Evolutionary conservation across 345 rosid genomes (phyloP).

Genomic region (Eucalyptus microcorys): DNA sequence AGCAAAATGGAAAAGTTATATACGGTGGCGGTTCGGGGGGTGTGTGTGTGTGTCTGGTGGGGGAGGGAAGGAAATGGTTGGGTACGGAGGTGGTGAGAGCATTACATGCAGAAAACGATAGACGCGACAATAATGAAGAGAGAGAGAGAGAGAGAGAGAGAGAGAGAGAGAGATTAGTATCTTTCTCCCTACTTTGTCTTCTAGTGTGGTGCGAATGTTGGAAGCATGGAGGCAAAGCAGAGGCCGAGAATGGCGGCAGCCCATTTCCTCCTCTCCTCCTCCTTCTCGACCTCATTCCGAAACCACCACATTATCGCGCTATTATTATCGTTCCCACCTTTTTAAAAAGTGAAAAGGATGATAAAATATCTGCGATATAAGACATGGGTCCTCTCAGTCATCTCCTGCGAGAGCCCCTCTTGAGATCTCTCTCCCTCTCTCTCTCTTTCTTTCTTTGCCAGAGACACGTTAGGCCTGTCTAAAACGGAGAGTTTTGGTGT

Average conservation of each 20-base stretch:
- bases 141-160: background rate
- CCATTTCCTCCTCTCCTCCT: background rate
- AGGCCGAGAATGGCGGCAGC: conserved; percentile 60
- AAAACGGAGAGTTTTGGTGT: background rate
- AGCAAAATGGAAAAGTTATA: too few relatives aligned
- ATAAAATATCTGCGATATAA: background rate
- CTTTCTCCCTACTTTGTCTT: conserved; percentile 23
- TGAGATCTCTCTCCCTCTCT: background rate
- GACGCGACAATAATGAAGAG: conserved; percentile 11
- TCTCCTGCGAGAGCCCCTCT: background rate
- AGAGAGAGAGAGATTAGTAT: background rate
- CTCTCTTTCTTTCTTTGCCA: background rate
- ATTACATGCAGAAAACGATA: conserved; percentile 21
- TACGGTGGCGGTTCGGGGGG: background rate
- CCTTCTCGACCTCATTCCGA: background rate
- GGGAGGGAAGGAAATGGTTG: background rate
- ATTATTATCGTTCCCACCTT: background rate
- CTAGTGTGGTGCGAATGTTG: conserved; percentile 58
- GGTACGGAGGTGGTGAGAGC: background rate
- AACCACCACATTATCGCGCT: background rate
- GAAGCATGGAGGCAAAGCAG: conserved; percentile 74
- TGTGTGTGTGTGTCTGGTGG: background rate
- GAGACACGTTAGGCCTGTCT: background rate
- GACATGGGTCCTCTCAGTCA: background rate
- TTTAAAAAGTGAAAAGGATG: background rate